These are phyloP conservation scores for Russula virescens DNA, from an alignment of 768 basidiomycete genomes.

Conservation along the genomic window DNA sequence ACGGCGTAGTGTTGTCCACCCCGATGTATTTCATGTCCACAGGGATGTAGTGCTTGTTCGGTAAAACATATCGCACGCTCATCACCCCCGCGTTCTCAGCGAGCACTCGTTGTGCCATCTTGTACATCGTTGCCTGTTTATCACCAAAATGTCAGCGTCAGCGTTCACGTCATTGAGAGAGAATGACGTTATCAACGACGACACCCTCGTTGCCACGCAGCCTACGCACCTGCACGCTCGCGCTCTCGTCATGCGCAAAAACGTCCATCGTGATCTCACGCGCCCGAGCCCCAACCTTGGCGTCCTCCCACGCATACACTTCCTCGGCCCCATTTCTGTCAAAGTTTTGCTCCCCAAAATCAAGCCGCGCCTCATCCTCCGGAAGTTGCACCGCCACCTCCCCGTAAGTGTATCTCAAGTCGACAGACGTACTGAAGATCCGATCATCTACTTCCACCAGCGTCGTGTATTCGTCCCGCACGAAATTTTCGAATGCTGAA, in stretches of 20 bases:
- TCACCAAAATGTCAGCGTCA: not conserved
- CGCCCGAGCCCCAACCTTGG: slow-evolving; percentile 46
- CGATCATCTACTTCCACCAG: slow-evolving; percentile 79
- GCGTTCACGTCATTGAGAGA: not conserved
- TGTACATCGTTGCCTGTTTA: slow-evolving; percentile 82
- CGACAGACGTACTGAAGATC: slow-evolving; percentile 85
- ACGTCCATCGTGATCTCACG: slow-evolving; percentile 65
- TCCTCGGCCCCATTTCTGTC: slow-evolving; percentile 6
- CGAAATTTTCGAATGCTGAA: slow-evolving; percentile 75
- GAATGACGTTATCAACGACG: not conserved
- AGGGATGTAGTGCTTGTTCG: slow-evolving; percentile 94
- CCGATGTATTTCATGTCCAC: slow-evolving; percentile 75
- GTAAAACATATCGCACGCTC: slow-evolving; percentile 65
- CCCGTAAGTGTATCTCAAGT: slow-evolving; percentile 63
- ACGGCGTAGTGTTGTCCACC: slow-evolving; percentile 67
- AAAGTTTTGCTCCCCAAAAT: slow-evolving; percentile 39
- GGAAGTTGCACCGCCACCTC: slow-evolving; percentile 44
- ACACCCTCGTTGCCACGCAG: slow-evolving; percentile 36
- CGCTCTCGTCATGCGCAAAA: slow-evolving; percentile 85
- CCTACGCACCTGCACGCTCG: slow-evolving; percentile 78
- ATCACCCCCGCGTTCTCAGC: slow-evolving; percentile 55
- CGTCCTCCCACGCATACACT: slow-evolving; percentile 50
- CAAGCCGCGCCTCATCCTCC: slow-evolving; percentile 46
- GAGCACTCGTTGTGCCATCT: slow-evolving; percentile 75
- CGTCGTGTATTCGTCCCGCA: slow-evolving; percentile 86